Percentiles rank a stretch among this genome's conserved stretches.
These are phyloP conservation scores for Clitocybe nebularis DNA, from an alignment of 1,284 basidiomycete species.

Conservation along the genomic window DNA sequence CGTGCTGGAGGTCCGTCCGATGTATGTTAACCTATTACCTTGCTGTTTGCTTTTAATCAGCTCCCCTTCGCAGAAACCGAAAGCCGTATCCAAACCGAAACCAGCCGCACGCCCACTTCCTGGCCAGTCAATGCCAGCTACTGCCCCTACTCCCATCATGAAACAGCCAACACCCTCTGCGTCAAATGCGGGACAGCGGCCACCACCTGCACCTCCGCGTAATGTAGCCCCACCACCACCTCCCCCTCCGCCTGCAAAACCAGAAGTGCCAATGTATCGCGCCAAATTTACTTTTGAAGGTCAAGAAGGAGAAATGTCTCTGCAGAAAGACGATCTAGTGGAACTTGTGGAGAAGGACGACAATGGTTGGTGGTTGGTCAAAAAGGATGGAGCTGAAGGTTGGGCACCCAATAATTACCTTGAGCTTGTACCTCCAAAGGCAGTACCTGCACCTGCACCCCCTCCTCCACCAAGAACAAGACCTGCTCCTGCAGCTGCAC, in stretches of 20 bases:
- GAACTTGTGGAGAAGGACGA: constrained; percentile 93
- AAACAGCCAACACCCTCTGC: constrained; percentile 44
- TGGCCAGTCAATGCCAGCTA: constrained; percentile 36
- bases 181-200: constrained; percentile 20
- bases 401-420: constrained; percentile 97
- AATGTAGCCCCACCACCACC: constrained; percentile 43
- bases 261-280: constrained; percentile 75
- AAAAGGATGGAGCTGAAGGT: constrained; percentile 80
- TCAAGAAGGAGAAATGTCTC: constrained; percentile 87
- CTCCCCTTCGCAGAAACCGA: constrained; percentile 35
- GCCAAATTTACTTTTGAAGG: constrained; percentile 88
- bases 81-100: constrained; percentile 47
- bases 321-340: constrained; percentile 89
- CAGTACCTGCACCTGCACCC: constrained; percentile 55
- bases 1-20: constrained; percentile 71
- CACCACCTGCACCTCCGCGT: constrained; percentile 32
- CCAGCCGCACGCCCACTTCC: constrained; percentile 57
- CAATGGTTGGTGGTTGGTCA: constrained; percentile 97
- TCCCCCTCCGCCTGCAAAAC: constrained; percentile 61
- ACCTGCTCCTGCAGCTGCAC: constrained; percentile 19
- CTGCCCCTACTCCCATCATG: constrained; percentile 25
- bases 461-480: constrained; percentile 67
- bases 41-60: constrained; percentile 2
- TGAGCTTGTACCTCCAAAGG: constrained; percentile 67
- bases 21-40: constrained; percentile 29